Conservation (phyloP, 1,139 yeast genomes). For the Tardiomyces blankii region DNA sequence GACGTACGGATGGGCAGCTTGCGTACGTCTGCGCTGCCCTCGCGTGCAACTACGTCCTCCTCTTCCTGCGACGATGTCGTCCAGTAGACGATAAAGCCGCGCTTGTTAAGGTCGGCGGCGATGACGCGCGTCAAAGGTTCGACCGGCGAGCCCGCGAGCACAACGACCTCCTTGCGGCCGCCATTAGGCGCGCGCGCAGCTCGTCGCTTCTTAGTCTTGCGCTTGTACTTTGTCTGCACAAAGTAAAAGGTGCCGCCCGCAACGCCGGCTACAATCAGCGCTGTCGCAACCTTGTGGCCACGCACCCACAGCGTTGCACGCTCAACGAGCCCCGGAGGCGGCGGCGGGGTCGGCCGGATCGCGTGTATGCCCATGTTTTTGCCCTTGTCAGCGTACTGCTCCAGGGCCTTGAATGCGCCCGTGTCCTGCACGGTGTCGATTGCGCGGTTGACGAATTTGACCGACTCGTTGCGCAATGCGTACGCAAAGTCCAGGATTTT, state of each 20-base stretch:
- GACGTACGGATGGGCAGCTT: conserved; percentile 41
- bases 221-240: conserved; percentile 8
- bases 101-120: conserved; percentile 60
- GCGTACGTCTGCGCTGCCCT: conserved; percentile 42
- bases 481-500: conserved; percentile 15
- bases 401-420: conserved; percentile 9
- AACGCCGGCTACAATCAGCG: conserved; percentile 15
- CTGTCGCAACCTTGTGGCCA: conserved; percentile 14
- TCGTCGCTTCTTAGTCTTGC: conserved; percentile 6
- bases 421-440: conserved; percentile 13
- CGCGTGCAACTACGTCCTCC: conserved; percentile 44
- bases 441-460: conserved; percentile 13
- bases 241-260: conserved; percentile 13
- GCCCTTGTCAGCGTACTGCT: not conserved
- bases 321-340: conserved; percentile 16
- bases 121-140: conserved; percentile 64
- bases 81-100: conserved; percentile 74
- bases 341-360: conserved; percentile 14
- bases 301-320: conserved; percentile 18
- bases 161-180: conserved; percentile 61
- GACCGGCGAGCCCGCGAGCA: conserved; percentile 66
- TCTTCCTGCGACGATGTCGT: conserved; percentile 60
- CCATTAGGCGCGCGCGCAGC: conserved; percentile 59
- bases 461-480: conserved; percentile 14
- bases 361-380: conserved; percentile 1